phyloP scores from a whole-genome alignment of 148 eudicot genomes.

The Rheum nobile region DNA sequence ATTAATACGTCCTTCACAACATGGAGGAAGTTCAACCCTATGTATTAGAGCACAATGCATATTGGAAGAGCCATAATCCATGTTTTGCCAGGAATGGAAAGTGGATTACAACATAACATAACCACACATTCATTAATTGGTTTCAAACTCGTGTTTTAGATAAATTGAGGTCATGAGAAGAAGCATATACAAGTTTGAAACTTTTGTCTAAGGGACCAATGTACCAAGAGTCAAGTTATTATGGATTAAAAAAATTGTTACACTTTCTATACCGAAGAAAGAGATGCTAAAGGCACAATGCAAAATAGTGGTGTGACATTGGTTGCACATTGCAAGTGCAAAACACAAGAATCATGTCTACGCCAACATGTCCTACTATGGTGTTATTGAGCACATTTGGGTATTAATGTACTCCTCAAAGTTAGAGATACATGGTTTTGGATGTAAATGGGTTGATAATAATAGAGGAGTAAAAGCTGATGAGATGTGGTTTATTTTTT shows the following conservation, averaged over 20 bases:
- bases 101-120: neutral
- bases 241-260: neutral
- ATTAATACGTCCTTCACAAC: neutral
- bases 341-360: neutral
- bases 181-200: no score
- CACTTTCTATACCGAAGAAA: neutral
- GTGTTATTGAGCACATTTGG: neutral
- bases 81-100: neutral
- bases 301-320: neutral
- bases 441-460: constrained; percentile 1
- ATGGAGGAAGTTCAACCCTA: neutral
- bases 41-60: neutral
- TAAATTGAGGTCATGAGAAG: neutral
- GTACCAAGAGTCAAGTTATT: neutral
- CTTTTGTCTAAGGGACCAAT: neutral
- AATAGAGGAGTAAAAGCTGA: neutral
- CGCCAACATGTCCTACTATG: neutral
- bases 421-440: neutral
- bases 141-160: neutral
- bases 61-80: neutral
- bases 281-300: neutral
- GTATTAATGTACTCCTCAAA: neutral
- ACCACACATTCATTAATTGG: neutral
- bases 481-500: neutral
- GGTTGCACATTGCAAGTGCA: neutral